Conservation (phyloP, 768 basidiomycete genomes). For the Mycena rebaudengoi region DNA sequence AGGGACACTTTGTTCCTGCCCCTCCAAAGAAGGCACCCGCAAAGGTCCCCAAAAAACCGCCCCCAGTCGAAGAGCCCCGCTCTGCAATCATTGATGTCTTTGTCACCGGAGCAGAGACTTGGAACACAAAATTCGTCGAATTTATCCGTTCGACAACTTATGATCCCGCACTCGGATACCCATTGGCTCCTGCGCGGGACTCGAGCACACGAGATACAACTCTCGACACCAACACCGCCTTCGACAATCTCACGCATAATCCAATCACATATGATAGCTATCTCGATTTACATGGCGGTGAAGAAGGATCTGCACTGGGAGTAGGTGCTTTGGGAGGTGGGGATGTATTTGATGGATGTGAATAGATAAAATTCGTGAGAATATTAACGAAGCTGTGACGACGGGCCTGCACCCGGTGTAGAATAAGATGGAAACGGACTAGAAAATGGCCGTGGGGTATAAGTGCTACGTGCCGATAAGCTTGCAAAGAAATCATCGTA, state of each 20-base stretch:
- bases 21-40: background rate
- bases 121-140: slow-evolving; percentile 30
- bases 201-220: background rate
- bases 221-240: slow-evolving; percentile 24
- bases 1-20: slow-evolving; percentile 15
- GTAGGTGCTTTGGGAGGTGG: slow-evolving; percentile 25
- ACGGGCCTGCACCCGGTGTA: background rate
- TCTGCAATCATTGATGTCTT: slow-evolving; percentile 26
- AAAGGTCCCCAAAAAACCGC: slow-evolving; percentile 9
- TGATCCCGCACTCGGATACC: slow-evolving; percentile 33
- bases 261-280: slow-evolving; percentile 20
- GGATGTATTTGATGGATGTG: no score
- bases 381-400: no score
- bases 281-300: slow-evolving; percentile 20
- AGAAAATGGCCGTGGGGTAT: background rate
- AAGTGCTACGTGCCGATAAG: no score
- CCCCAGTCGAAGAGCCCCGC: background rate
- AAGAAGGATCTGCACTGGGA: background rate
- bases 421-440: background rate
- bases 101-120: slow-evolving; percentile 24
- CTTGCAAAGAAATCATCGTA: slow-evolving; percentile 1
- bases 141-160: slow-evolving; percentile 31
- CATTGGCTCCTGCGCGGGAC: slow-evolving; percentile 7
- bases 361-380: no score
- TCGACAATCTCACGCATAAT: slow-evolving; percentile 18